phyloP scores from a whole-genome alignment of 306 rosid genomes.

The Benincasa hispida region DNA sequence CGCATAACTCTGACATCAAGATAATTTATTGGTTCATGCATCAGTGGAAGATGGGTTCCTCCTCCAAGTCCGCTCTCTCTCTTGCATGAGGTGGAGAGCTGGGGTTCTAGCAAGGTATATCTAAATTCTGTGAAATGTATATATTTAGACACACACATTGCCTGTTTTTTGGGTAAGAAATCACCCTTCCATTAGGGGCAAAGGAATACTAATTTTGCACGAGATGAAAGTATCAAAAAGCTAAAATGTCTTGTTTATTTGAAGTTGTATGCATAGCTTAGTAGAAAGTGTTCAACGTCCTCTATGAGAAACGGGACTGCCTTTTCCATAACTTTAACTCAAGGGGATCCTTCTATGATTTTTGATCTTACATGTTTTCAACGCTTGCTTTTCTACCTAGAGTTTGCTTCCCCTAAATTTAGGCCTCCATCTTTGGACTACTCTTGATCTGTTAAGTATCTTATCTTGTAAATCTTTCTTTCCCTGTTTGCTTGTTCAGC shows the following conservation, averaged over 20 bases:
- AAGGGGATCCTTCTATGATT: neutral
- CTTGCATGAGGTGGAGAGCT: constrained; percentile 80
- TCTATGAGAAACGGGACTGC: neutral
- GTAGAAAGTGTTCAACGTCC: neutral
- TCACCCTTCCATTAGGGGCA: no score
- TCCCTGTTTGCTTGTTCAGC: neutral
- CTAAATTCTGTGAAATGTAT: constrained; percentile 6
- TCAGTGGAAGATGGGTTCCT: constrained; percentile 90
- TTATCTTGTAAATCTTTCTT: neutral
- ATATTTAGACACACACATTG: no score
- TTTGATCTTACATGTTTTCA: neutral
- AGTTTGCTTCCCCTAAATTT: neutral
- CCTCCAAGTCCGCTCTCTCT: constrained; percentile 58
- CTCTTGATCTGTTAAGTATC: neutral
- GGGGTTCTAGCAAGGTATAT: constrained; percentile 66
- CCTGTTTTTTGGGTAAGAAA: no score
- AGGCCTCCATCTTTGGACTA: neutral
- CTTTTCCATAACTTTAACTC: neutral
- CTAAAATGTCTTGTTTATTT: neutral
- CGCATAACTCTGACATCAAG: constrained; percentile 77
- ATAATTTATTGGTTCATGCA: constrained; percentile 80
- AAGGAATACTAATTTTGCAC: neutral
- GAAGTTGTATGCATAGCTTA: neutral
- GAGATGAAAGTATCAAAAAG: neutral
- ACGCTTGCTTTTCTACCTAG: neutral